Base-by-base conservation (phyloP, 2,329 filamentous ascomycete genomes). In the Simplicillium sp. region DNA sequence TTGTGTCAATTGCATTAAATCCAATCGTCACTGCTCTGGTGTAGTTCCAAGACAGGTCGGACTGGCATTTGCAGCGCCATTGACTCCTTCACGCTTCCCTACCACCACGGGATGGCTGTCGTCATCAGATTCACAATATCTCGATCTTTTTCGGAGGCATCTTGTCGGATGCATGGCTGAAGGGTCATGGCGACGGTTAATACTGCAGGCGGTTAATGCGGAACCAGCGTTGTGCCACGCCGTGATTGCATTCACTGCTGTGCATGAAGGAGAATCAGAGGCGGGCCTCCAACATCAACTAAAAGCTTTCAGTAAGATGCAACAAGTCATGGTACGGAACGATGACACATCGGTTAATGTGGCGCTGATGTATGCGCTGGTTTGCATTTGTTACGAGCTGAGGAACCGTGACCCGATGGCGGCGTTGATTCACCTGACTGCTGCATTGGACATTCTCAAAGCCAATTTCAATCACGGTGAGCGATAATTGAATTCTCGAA, bases 11-110 rank as follows among this genome's bases (percentile, higher is more conserved):
- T 49, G 47, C 38, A 46, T 28, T 9, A 46, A 39, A 38, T 43
- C 43, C 6, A 42, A 45, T 14, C 43, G 43, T 4, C 37, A 43
- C 35, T 49, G 45, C 25, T 45, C 47, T 33, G 47, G 45, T 14
- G 47, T 47, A 34, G 40, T 40, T 29, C 36, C 39, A 13, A 39
- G 38, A 4, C 33, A n/a, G 11, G 41, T 38, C 36, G 40, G 40
- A n/a, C 29, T 44, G 3, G 40, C 43, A 50, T 66, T 32, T 28
- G 41, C 40, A n/a, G 41, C 41, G 13, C 47, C 47, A 2, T 32
- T 49, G 28, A 49, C 47, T 11, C 40, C 44, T 16, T 42, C 47
- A 2, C 42, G 47, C 39, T 49, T 49, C 17, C 35, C 43, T 16
- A 44, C 42, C 4, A 38, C 40, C 38, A 44, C 42, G 8, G 42